Base-by-base conservation (phyloP, 176 grass and related monocot genomes). In the Zea luxurians region DNA sequence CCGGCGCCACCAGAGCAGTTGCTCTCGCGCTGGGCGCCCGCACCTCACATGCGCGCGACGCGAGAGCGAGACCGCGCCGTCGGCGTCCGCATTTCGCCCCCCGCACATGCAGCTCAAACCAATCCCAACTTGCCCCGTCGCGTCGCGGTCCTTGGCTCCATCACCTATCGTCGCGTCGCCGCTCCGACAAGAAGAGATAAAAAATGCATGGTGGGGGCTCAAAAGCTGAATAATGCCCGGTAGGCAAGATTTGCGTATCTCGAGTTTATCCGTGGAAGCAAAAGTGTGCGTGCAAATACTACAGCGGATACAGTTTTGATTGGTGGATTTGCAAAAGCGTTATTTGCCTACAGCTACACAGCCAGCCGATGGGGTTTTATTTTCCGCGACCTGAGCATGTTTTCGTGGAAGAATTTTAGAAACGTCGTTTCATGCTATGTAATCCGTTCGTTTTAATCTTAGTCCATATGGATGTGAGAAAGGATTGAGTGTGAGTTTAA, bases 131-230 rank as follows among this genome's bases (percentile, higher is more conserved):
- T 48, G 74, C 54, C 27, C 27, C 27, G 27, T 27, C n/a, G 16
- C 38, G 38, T 43, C 55, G 45, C 46, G 27, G 27, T 27, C 27
- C 27, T 73, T 4, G 36, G 34, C 3, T n/a, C 35, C 50, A 17
- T 10, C 46, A 1, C 46, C 46, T n/a, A n/a, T 15, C 48, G 6
- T 12, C 27, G 27, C 27, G 27, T 27, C 15, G 5, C 60, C 49
- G 74, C 12, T 16, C 44, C 60, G 75, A 54, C 76, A 78, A 54
- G 44, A 52, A 42, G 76, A 7, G 76, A 67, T 66, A 78, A 78
- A 66, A 54, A 27, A 27, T n/a, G n/a, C n/a, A n/a, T 61, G 42
- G 76, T 8, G 13, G 74, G 34, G 59, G 42, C 74, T 64, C 44
- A 4, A 46, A 2, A 13, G 66, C 7, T 4, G 62, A 12, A 7